Evolutionary conservation across 176 grass and related monocot species (phyloP), one percentile per base, ranked within the genome.

Genomic region (Tillandsia fasciculata): DNA sequence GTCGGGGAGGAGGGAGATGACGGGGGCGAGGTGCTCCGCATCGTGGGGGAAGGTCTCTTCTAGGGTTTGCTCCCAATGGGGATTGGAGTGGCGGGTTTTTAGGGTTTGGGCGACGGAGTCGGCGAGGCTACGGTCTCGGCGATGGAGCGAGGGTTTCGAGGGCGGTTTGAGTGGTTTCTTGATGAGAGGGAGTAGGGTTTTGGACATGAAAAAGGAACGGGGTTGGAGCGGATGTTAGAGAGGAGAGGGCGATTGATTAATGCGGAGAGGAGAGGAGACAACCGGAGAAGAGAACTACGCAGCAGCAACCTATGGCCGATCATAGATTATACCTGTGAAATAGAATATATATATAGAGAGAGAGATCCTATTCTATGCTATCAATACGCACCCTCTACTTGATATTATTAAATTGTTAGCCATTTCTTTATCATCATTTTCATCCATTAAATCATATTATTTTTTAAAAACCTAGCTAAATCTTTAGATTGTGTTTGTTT

Each of bases 31-130:
- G 33, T 42, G 33, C 26, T 74, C 72, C 47, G 49, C 58, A 42
- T 64, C 58, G 3, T 33, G 20, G 48, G 58, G 50, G 58, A 74
- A 74, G 12, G 64, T 26, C 2, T 74, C 47, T 3, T 50, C 72
- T 42, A 77, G 81, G 52, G 74, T 65, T 53, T 61, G 2, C 27
- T 83, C 67, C 80, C 80, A 83, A 2, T 52, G 24, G 49, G 80
- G 80, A 22, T 78, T 67, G 68, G 69, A 13, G 5, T 68, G 22
- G 47, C 52, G 81, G 14, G 74, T 11, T 6, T 26, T 6, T 23
- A 78, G 81, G 51, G 73, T 47, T 29, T 66, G 29, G n/a, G 65
- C 11, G 64, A 83, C 50, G 29, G 75, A 74, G 52, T 51, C 48
- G 61, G 75, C 58, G 52, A 74, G 75, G 52, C 17, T 50, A 8